These are phyloP conservation scores for Auriscalpium microsporum DNA, from an alignment of 768 basidiomycete genomes.

Conservation along the genomic window DNA sequence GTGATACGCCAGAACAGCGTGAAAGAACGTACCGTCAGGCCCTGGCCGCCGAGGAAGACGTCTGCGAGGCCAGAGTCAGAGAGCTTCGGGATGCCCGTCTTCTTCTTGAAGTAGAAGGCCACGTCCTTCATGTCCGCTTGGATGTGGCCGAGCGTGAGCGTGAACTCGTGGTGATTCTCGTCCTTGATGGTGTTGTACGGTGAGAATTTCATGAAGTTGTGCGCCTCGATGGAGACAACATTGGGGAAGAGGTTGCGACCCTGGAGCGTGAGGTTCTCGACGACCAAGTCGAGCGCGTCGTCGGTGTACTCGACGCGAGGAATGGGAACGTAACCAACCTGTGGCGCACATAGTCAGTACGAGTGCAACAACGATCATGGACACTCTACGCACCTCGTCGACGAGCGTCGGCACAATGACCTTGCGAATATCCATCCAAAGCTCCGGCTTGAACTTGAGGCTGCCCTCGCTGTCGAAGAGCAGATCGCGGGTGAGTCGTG, in stretches of 20 bases:
- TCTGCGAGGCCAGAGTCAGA: slow-evolving; percentile 81
- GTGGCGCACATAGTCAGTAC: neutral
- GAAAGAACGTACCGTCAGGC: slow-evolving; percentile 50
- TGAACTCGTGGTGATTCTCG: slow-evolving; percentile 62
- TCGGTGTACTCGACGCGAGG: slow-evolving; percentile 93
- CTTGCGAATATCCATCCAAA: slow-evolving; percentile 83
- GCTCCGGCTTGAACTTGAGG: slow-evolving; percentile 77
- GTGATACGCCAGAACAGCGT: neutral
- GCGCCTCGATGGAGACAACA: slow-evolving; percentile 59
- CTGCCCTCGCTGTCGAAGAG: slow-evolving; percentile 74
- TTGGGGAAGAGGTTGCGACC: slow-evolving; percentile 89
- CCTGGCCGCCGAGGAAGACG: slow-evolving; percentile 75
- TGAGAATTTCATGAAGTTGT: slow-evolving; percentile 79
- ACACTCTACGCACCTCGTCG: slow-evolving; percentile 44
- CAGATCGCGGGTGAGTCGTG: slow-evolving; percentile 72
- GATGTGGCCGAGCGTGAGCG: slow-evolving; percentile 71
- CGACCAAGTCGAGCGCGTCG: slow-evolving; percentile 75
- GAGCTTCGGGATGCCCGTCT: slow-evolving; percentile 74
- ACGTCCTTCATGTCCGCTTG: slow-evolving; percentile 94
- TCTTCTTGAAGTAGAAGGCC: slow-evolving; percentile 84
- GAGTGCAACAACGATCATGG: neutral
- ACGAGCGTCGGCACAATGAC: slow-evolving; percentile 78
- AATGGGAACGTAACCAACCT: slow-evolving; percentile 80
- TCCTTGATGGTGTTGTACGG: slow-evolving; percentile 59
- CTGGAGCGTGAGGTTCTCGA: slow-evolving; percentile 87